Conservation (phyloP, 2,329 filamentous ascomycete species). For the Thyridium curvatum region DNA sequence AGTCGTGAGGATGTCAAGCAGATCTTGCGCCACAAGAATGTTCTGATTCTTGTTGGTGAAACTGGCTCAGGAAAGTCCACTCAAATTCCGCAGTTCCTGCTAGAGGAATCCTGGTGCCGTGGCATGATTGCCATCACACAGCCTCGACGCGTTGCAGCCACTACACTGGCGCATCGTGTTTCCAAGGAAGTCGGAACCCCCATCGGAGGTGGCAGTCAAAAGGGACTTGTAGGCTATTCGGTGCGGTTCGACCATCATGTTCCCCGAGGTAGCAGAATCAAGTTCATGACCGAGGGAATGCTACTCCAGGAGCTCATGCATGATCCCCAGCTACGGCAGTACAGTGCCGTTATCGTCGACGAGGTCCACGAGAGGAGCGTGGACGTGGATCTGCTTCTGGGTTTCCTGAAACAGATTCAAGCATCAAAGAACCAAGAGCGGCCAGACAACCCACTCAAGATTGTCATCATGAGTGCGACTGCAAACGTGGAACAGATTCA, state of each 20-base stretch:
- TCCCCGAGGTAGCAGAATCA: conserved; percentile 77
- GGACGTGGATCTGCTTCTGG: conserved; percentile 85
- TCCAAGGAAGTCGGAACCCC: conserved; percentile 65
- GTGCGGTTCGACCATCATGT: conserved; percentile 89
- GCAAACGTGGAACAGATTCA: conserved; percentile 77
- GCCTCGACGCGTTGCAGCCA: conserved; percentile 87
- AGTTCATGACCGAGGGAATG: conserved; percentile 95
- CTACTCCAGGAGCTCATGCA: conserved; percentile 86
- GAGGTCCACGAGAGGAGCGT: conserved; percentile 96
- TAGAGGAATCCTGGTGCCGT: conserved; percentile 72
- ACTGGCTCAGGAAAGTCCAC: conserved; percentile 97
- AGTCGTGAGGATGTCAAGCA: conserved; percentile 64
- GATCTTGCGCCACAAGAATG: conserved; percentile 58
- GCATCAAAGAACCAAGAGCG: conserved; percentile 55
- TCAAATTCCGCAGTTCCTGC: conserved; percentile 87
- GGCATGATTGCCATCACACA: conserved; percentile 91
- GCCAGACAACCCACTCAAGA: conserved; percentile 71
- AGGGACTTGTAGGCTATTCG: conserved; percentile 77
- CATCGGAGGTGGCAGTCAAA: conserved; percentile 23
- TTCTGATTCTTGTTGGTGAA: conserved; percentile 84
- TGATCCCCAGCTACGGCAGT: conserved; percentile 75
- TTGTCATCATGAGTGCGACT: conserved; percentile 96
- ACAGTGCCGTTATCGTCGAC: conserved; percentile 87
- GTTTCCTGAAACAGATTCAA: conserved; percentile 78
- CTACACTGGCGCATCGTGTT: conserved; percentile 81